Conservation (phyloP, 2,329 filamentous ascomycete species). For the Colletotrichum chrysophilum region DNA sequence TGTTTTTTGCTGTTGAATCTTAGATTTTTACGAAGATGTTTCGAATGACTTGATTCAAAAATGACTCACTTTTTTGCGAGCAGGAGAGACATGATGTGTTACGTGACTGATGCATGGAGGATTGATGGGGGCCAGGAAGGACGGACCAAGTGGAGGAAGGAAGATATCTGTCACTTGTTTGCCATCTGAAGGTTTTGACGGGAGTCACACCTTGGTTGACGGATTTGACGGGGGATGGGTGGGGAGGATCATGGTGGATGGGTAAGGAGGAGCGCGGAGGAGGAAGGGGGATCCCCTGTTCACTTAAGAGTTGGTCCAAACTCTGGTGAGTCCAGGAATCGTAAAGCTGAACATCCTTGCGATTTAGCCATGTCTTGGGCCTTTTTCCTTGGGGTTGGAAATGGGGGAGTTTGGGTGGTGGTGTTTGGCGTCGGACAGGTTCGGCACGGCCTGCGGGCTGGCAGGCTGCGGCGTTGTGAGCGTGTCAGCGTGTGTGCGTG, state of each 20-base stretch:
- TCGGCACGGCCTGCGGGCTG: neutral
- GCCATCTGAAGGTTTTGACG: constrained; percentile 12
- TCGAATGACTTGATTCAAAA: neutral
- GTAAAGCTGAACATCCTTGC: neutral
- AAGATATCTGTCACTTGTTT: neutral
- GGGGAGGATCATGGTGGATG: neutral
- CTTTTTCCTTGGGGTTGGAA: neutral
- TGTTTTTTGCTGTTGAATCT: neutral
- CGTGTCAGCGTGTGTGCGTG: neutral
- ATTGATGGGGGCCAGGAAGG: neutral
- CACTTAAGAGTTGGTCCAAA: neutral
- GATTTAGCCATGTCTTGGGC: neutral
- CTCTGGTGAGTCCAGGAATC: neutral
- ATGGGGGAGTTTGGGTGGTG: neutral
- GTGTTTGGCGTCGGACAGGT: neutral
- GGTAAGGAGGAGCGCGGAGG: neutral
- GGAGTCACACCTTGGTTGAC: neutral
- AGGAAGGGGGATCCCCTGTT: neutral
- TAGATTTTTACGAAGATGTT: neutral
- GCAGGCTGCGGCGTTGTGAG: neutral
- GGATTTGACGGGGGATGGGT: neutral
- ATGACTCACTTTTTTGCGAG: neutral
- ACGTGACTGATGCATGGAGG: neutral
- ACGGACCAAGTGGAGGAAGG: neutral
- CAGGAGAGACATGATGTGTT: neutral